Conservation (phyloP, 768 basidiomycete species). For the Cantharellus anzutake region DNA sequence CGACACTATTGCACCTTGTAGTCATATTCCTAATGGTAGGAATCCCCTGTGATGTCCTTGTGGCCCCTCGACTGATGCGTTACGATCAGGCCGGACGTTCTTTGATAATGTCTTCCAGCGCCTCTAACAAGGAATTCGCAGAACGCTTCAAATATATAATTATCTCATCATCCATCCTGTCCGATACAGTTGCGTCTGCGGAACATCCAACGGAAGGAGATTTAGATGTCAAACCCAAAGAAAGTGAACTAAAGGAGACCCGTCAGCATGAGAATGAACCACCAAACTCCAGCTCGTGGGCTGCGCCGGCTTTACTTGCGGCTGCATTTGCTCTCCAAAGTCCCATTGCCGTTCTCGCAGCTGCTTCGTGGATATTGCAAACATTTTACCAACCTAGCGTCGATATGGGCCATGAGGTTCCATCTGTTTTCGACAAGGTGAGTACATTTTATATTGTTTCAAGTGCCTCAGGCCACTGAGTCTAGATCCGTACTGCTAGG, state of each 20-base stretch:
- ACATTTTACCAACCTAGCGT: neutral
- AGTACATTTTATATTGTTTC: neutral
- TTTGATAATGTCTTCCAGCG: conserved; percentile 1
- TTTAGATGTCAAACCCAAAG: no score
- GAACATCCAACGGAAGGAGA: neutral
- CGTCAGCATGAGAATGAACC: neutral
- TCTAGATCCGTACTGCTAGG: conserved; percentile 20
- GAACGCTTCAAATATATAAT: conserved; percentile 75
- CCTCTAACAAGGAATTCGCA: conserved; percentile 29
- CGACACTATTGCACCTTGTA: neutral
- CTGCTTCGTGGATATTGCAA: neutral
- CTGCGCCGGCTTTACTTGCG: neutral
- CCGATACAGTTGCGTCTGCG: conserved; percentile 29
- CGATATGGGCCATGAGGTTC: neutral
- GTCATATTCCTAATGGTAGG: neutral
- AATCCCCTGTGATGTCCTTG: neutral
- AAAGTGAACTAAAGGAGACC: neutral
- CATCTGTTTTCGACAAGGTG: neutral
- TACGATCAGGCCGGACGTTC: neutral
- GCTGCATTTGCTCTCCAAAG: neutral
- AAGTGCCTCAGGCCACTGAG: neutral
- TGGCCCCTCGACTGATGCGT: neutral
- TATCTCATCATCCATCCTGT: conserved; percentile 62
- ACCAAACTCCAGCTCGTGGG: neutral
- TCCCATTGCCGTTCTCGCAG: neutral